Base-by-base conservation (phyloP, 108 stramenopile genomes). In the Poteriospumella lacustris region DNA sequence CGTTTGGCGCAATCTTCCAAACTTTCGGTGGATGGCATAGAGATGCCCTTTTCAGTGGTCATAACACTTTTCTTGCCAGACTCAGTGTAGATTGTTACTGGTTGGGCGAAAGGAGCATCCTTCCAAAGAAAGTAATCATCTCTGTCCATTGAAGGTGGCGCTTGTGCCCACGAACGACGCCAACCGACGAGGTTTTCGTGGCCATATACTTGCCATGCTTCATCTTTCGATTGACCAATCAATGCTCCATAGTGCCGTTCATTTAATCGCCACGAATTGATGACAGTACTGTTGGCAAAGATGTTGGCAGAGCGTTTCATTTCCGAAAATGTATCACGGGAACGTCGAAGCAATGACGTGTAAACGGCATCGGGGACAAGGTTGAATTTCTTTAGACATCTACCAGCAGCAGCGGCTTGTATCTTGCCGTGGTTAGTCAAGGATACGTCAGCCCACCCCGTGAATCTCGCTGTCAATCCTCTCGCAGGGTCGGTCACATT, bases 171-270 rank as follows among this genome's bases (percentile, higher is more conserved):
- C 31, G 70, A 72, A 44, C 86, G 47, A 39, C 83, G 56, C 86
- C 86, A 86, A 15, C 28, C 2, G 5, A 33, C 44, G 34, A 86
- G 33, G 59, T 78, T 72, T 2, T 64, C 77, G 19, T 75, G 38
- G 42, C 86, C 86, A 44, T 81, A 79, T 0, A 77, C 42, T 26
- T 81, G 68, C 15, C 42, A 58, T n/a, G 73, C 83, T 41, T 86
- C 75, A 39, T 81, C 68, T 43, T 83, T 82, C 19, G 39, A 40
- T 28, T 31, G 0, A 29, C 86, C 86, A 68, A 84, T 81, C 15
- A 86, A 58, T 2, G 58, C 78, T 39, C 86, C 86, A 58, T 86
- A 86, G 42, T 86, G 86, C 42, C 86, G 47, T 58, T 86, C 86
- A 75, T 86, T 86, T 42, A 86, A 47, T 38, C 83, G 42, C 81